Base-by-base conservation (phyloP, 2,329 filamentous ascomycete genomes). In the Alternaria rosae region DNA sequence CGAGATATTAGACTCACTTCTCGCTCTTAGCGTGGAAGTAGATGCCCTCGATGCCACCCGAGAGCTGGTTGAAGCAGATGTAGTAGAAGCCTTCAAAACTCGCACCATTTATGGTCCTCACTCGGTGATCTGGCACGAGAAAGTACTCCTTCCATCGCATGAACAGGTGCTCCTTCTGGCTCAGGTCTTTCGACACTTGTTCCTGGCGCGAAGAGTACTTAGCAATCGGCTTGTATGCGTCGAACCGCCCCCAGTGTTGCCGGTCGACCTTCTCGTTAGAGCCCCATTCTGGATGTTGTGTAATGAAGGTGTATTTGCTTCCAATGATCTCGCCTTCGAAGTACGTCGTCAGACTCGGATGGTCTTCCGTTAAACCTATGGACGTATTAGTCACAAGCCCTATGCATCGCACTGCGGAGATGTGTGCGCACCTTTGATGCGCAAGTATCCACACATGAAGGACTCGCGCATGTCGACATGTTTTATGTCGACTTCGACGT, bases 71-170 rank as follows among this genome's bases (percentile, higher is more conserved):
- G 83, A 98, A 98, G 82, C 94, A 97, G 69, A 99, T 98, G 76
- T 99, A 99, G 79, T 98, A 99, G 78, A 99, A 99, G 0, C 95
- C 95, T 76, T 99, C 95, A 63, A 98, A 99, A 75, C 94, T 98
- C 8, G 95, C 95, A 17, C 95, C 95, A 32, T 89, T 92, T 64
- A 99, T 97, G 11, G 92, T 96, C 64, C 91, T 88, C 20, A 98
- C 93, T 15, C 92, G 88, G 78, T 99, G 95, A 74, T 99, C 94
- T 2, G 95, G 95, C 1, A 99, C 95, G 1, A 99, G 84, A 74
- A 99, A 99, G 73, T 97, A 93, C 76, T 99, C 95, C 80, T 99
- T 99, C 95, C 95, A 99, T 63, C 95, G 89, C 95, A 99, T 99
- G 76, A 97, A 99, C 30, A 99, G 90, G 77, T 96, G 90, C 70